Evolutionary conservation across 2,329 filamentous ascomycete genomes (phyloP).

Genomic region (Orbilia quercus): DNA sequence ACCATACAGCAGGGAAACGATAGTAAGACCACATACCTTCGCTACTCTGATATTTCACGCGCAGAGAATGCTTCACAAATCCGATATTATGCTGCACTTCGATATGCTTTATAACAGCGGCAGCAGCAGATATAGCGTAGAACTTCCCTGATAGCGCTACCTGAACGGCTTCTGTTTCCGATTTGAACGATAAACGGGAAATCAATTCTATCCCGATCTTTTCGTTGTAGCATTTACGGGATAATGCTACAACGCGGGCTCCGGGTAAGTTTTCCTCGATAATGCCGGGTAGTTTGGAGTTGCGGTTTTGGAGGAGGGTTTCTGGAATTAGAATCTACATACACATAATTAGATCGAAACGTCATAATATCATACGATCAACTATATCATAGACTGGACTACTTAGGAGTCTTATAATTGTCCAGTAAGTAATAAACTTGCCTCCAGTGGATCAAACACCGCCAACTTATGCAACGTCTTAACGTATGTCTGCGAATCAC

Average conservation of each 20-base stretch:
- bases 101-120: conserved; percentile 74
- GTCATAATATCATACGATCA: no score
- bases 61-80: conserved; percentile 82
- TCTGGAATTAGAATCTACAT: conserved; percentile 79
- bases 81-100: conserved; percentile 75
- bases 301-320: conserved; percentile 10
- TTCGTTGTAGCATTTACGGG: conserved; percentile 87
- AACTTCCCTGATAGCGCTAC: conserved; percentile 59
- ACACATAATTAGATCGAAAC: neutral
- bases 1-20: neutral
- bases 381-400: neutral
- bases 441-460: conserved; percentile 77
- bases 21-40: conserved; percentile 56
- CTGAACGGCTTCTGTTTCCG: conserved; percentile 79
- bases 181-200: conserved; percentile 78
- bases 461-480: conserved; percentile 87
- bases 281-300: conserved; percentile 66
- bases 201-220: conserved; percentile 80
- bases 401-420: no score
- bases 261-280: conserved; percentile 77
- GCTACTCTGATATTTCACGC: conserved; percentile 77
- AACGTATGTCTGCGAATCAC: conserved; percentile 90
- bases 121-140: conserved; percentile 59
- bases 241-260: conserved; percentile 72
- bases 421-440: no score